These are phyloP conservation scores for Aspergillus baeticus DNA, from an alignment of 495 filamentous ascomycete species.

Conservation along the genomic window DNA sequence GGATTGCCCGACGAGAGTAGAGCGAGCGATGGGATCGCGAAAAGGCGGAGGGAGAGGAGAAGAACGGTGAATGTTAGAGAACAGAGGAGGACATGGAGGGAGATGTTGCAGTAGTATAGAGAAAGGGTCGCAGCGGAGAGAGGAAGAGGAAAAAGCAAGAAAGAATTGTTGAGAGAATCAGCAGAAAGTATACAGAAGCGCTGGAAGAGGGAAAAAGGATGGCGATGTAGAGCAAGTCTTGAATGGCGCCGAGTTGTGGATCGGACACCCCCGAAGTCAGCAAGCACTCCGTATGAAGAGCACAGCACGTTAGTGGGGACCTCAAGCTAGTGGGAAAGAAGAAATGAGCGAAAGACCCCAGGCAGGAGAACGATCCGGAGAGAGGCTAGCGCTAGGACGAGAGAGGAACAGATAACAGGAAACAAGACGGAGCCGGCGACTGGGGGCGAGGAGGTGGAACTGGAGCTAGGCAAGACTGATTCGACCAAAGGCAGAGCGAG, in stretches of 20 bases:
- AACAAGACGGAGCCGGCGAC: conserved; percentile 25
- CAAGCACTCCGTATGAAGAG: neutral
- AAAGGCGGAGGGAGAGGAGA: conserved; percentile 5
- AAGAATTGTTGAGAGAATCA: neutral
- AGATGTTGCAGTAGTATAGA: neutral
- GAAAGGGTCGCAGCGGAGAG: conserved; percentile 7
- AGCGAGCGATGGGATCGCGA: conserved; percentile 10
- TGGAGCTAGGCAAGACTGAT: conserved; percentile 2
- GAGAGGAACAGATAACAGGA: conserved; percentile 18
- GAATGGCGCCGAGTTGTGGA: conserved; percentile 21
- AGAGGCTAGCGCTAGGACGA: conserved; percentile 17
- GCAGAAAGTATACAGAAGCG: conserved; percentile 11
- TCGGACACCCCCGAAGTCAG: conserved; percentile 25
- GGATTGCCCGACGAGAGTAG: neutral
- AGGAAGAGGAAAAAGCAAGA: neutral
- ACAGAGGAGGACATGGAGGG: conserved; percentile 9
- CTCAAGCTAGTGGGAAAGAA: conserved; percentile 7
- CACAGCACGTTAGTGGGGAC: conserved; percentile 21
- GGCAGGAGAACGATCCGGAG: conserved; percentile 22
- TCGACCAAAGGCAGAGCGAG: neutral
- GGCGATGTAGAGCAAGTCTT: conserved; percentile 14
- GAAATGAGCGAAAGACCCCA: conserved; percentile 12
- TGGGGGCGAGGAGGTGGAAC: conserved; percentile 10
- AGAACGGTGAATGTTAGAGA: conserved; percentile 8
- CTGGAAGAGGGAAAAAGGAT: conserved; percentile 15